These are phyloP conservation scores for Irpex rosettiformis DNA, from an alignment of 1,284 basidiomycete species.

Conservation along the genomic window DNA sequence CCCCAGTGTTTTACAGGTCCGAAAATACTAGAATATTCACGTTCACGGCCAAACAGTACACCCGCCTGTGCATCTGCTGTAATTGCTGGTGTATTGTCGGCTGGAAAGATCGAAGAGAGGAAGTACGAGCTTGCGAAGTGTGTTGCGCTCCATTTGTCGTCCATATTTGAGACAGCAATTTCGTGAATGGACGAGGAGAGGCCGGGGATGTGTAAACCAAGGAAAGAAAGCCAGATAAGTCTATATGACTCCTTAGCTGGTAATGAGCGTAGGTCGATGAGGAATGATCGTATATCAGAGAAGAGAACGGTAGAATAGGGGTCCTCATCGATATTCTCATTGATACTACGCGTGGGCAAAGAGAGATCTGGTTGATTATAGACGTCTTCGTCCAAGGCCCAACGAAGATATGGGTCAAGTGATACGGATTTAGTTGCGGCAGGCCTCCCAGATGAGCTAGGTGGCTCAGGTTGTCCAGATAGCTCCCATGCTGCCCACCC, in stretches of 20 bases:
- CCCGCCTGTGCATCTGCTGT: constrained; percentile 61
- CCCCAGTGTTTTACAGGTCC: constrained; percentile 69
- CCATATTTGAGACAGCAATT: constrained; percentile 31
- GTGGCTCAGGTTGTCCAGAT: constrained; percentile 33
- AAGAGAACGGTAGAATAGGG: constrained; percentile 82
- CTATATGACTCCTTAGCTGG: constrained; percentile 63
- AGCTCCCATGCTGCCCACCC: constrained; percentile 64
- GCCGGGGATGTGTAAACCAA: constrained; percentile 75
- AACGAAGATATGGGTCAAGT: constrained; percentile 65
- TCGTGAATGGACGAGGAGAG: constrained; percentile 42
- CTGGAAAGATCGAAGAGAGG: constrained; percentile 53
- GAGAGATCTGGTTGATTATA: constrained; percentile 39
- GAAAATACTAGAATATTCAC: constrained; percentile 55
- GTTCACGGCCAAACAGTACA: constrained; percentile 60
- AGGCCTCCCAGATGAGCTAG: background rate
- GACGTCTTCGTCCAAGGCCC: constrained; percentile 59
- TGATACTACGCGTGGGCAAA: constrained; percentile 55
- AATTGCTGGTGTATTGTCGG: constrained; percentile 25
- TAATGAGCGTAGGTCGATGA: constrained; percentile 55
- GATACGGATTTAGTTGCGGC: constrained; percentile 15
- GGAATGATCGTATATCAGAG: constrained; percentile 70
- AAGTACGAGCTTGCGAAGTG: constrained; percentile 41
- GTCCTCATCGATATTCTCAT: constrained; percentile 60
- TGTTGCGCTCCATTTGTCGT: constrained; percentile 62
- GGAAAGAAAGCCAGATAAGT: constrained; percentile 71